Conservation (phyloP, 768 basidiomycete genomes). For the Hortiboletus campestris region DNA sequence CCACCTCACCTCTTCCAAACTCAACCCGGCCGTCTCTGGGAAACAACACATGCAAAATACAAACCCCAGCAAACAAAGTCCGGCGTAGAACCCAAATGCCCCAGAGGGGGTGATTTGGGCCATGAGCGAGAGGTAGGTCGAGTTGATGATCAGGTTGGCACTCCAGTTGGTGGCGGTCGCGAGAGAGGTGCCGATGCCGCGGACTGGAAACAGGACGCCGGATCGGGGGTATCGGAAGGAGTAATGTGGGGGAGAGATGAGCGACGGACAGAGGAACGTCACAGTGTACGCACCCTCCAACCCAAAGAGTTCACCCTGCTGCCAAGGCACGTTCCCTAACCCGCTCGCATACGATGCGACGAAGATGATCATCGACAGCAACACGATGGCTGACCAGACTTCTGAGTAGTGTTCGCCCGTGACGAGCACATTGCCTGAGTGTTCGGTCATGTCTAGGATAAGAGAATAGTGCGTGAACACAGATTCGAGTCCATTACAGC, state of each 20-base stretch:
- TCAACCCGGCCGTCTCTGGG: constrained; percentile 77
- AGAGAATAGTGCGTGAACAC: neutral
- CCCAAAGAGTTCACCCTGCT: constrained; percentile 80
- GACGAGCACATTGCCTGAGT: constrained; percentile 60
- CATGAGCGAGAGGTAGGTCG: constrained; percentile 82
- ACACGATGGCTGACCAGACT: constrained; percentile 63
- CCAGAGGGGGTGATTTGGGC: constrained; percentile 68
- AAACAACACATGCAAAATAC: constrained; percentile 68
- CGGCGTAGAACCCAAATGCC: constrained; percentile 76
- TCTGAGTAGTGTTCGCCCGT: constrained; percentile 57
- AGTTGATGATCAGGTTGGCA: constrained; percentile 70
- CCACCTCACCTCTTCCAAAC: constrained; percentile 63
- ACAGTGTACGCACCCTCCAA: constrained; percentile 53
- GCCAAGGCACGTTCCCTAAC: constrained; percentile 82
- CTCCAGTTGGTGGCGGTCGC: constrained; percentile 79
- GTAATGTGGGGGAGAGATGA: neutral
- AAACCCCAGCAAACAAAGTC: constrained; percentile 67
- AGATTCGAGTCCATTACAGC: neutral
- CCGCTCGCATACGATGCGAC: constrained; percentile 81
- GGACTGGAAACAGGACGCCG: constrained; percentile 39
- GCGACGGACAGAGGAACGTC: neutral
- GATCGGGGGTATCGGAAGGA: neutral
- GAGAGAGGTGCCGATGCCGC: constrained; percentile 75
- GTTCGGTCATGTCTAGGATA: constrained; percentile 51
- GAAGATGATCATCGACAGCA: constrained; percentile 82